Evolutionary conservation across 2,329 filamentous ascomycete genomes (phyloP).

Genomic region (Xylaria sp.): DNA sequence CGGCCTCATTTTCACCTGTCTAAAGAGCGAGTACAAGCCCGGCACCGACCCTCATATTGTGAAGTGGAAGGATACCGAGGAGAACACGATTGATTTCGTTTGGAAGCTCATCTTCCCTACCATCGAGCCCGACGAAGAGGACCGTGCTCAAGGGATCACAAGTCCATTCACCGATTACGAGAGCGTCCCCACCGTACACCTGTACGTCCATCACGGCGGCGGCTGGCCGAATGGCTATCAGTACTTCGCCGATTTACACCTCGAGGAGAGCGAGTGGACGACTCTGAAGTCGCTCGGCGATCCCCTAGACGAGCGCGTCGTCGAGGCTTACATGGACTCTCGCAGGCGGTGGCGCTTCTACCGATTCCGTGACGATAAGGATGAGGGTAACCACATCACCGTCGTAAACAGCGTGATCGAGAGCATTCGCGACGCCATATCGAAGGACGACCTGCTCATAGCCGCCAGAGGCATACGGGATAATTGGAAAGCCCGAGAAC

Average conservation of each 20-base stretch:
- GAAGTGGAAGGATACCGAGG: constrained; percentile 94
- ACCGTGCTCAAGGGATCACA: constrained; percentile 60
- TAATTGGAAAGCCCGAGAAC: constrained; percentile 66
- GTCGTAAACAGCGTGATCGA: constrained; percentile 83
- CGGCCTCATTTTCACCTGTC: constrained; percentile 95
- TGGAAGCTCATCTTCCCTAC: constrained; percentile 70
- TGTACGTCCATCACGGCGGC: constrained; percentile 65
- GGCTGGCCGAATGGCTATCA: constrained; percentile 51
- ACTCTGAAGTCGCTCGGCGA: constrained; percentile 65
- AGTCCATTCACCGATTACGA: constrained; percentile 73
- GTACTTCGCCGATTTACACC: constrained; percentile 59
- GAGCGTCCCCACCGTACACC: constrained; percentile 64
- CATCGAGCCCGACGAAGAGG: constrained; percentile 61
- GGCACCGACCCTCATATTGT: constrained; percentile 91
- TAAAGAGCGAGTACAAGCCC: constrained; percentile 75
- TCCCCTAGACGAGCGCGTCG: constrained; percentile 77
- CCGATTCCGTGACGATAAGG: constrained; percentile 88
- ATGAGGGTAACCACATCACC: constrained; percentile 79
- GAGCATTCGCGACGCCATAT: constrained; percentile 82
- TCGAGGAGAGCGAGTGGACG: constrained; percentile 79
- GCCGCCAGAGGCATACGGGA: constrained; percentile 67
- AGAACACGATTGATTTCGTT: constrained; percentile 93
- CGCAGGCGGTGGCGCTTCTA: constrained; percentile 76
- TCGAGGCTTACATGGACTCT: constrained; percentile 82
- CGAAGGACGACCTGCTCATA: constrained; percentile 70